Evolutionary conservation across 108 stramenopile species (phyloP).

Genomic region (Fragilaria crotonensis): DNA sequence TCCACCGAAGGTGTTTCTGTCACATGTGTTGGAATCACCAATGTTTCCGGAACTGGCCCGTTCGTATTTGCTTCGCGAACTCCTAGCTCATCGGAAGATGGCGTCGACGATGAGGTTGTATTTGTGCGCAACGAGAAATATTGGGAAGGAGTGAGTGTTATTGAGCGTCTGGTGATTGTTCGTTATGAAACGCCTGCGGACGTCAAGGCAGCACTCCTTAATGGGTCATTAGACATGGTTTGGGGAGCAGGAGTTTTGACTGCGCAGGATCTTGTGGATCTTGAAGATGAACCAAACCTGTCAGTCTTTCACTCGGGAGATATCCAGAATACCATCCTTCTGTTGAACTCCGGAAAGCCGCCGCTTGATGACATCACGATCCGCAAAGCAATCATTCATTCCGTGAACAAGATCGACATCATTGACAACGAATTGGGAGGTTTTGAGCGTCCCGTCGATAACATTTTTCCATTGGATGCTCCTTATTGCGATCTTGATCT

Average conservation of each 20-base stretch:
- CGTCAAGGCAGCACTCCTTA: constrained; percentile 24
- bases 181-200: constrained; percentile 18
- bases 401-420: constrained; percentile 24
- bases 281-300: constrained; percentile 7
- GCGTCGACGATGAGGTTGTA: constrained; percentile 18
- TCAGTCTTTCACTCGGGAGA: constrained; percentile 13
- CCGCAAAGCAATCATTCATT: constrained; percentile 27
- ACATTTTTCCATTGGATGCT: constrained; percentile 16
- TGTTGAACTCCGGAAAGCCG: constrained; percentile 25
- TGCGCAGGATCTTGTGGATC: constrained; percentile 2
- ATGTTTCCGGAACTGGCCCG: constrained; percentile 31
- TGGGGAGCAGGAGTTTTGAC: constrained; percentile 24
- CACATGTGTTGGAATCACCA: constrained; percentile 23
- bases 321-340: constrained; percentile 22
- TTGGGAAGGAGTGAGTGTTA: constrained; percentile 26
- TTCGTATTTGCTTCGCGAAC: constrained; percentile 15
- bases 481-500: constrained; percentile 38
- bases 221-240: constrained; percentile 23
- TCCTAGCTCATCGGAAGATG: constrained; percentile 1
- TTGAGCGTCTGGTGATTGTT: constrained; percentile 22
- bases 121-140: constrained; percentile 21
- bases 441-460: constrained; percentile 13
- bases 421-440: constrained; percentile 22
- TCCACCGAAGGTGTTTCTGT: constrained; percentile 8
- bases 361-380: constrained; percentile 25